Base-by-base conservation (phyloP, 345 rosid species). In the Eucalyptus camaldulensis region DNA sequence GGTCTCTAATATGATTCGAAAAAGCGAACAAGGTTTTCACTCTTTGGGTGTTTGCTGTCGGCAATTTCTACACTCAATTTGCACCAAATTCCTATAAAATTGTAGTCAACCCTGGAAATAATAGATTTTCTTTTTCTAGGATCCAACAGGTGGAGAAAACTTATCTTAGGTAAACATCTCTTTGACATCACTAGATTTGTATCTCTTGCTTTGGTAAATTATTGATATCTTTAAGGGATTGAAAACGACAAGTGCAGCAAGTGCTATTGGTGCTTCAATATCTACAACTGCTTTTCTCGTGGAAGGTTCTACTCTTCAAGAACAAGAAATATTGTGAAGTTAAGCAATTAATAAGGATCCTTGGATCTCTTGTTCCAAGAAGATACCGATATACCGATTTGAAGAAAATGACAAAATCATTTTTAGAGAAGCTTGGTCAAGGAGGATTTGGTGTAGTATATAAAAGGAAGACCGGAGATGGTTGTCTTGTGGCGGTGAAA, bases 351-450 rank as follows among this genome's bases (percentile, higher is more conserved):
- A 88, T 92, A 6, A 56, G 87, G 53, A n/a, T 50, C 15, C 54
- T 88, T 88, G 87, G 89, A 43, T 67, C 87, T 86, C 49, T 90
- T n/a, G 58, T 87, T 45, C 90, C 91, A 51, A 90, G 86, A 76
- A 87, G 91, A 17, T 93, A 91, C 80, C 89, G 43, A n/a, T 94
- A 62, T 86, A 72, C 85, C 3, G 65, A 92, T 4, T 65, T 94
- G 22, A 89, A 91, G 91, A 90, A 90, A 88, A 91, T 93, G 89
- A 94, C 91, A 17, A 89, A 85, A 31, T 91, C 93, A 3, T 94
- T 92, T 47, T 86, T 50, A 49, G 86, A 88, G 40, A 90, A 87
- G 54, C 6, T 92, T 16, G 95, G 95, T 27, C 72, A 90, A 90
- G 94, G 94, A 80, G 94, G 95, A 92, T 56, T 56, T 24, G 62